A percentile compares a stretch with the other conserved stretches of the same genome.
Conservation (phyloP, 179 eudicot genomes). For the Drosera spatulata region DNA sequence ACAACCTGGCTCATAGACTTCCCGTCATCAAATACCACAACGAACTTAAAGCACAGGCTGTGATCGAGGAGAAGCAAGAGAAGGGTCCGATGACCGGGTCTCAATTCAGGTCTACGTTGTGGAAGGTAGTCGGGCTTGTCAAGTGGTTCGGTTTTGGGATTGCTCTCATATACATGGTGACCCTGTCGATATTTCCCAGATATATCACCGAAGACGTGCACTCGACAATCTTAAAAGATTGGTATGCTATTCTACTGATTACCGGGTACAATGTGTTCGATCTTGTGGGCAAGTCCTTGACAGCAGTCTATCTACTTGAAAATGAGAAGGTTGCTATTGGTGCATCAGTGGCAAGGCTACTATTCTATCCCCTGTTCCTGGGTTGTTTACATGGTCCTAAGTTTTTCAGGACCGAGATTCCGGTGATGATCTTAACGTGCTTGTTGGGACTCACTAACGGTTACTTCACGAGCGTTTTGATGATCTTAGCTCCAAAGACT, state of each 20-base stretch:
- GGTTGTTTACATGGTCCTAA: slow-evolving; percentile 74
- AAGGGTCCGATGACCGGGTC: slow-evolving; percentile 34
- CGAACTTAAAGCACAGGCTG: slow-evolving; percentile 52
- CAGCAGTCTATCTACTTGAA: slow-evolving; percentile 50
- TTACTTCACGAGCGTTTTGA: slow-evolving; percentile 62
- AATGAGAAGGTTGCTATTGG: slow-evolving; percentile 59
- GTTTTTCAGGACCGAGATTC: slow-evolving; percentile 68
- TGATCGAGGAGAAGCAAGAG: slow-evolving; percentile 40
- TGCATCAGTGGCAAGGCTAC: slow-evolving; percentile 48
- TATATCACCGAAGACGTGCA: slow-evolving; percentile 82
- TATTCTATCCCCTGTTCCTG: slow-evolving; percentile 62
- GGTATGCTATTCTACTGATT: slow-evolving; percentile 68
- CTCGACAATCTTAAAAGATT: slow-evolving; percentile 56
- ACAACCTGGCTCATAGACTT: slow-evolving; percentile 62
- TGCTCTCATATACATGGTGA: slow-evolving; percentile 50
- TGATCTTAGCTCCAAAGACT: slow-evolving; percentile 71
- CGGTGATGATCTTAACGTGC: slow-evolving; percentile 68
- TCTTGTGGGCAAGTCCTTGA: slow-evolving; percentile 62
- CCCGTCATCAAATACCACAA: slow-evolving; percentile 70
- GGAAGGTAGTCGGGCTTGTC: slow-evolving; percentile 55
- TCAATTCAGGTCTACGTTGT: slow-evolving; percentile 46
- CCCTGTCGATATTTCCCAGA: slow-evolving; percentile 74
- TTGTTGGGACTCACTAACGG: slow-evolving; percentile 85
- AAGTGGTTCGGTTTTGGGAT: slow-evolving; percentile 68
- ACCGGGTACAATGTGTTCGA: slow-evolving; percentile 71